A percentile compares a stretch with the other conserved stretches of the same genome.
Conservation (phyloP, 2,329 filamentous ascomycete species). For the Reticulascus tulasneorum region DNA sequence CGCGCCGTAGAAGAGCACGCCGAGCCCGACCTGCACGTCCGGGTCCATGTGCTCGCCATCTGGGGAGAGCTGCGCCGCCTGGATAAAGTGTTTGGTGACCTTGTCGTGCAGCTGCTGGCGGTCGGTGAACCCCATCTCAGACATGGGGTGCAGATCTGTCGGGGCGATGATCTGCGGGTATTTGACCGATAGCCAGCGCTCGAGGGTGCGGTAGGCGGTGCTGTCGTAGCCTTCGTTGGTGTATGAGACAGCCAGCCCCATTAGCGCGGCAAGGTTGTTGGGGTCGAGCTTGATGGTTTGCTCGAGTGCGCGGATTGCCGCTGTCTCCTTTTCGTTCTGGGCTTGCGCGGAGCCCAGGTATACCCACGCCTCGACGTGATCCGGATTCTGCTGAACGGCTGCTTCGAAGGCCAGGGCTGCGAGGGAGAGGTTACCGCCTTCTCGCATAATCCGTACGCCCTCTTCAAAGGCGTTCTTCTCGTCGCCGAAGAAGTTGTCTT, state of each 20-base stretch:
- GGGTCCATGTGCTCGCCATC: constrained; percentile 96
- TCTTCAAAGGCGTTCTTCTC: constrained; percentile 85
- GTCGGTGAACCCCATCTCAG: constrained; percentile 93
- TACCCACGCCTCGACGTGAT: constrained; percentile 90
- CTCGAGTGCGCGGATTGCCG: constrained; percentile 89
- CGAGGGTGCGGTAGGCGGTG: constrained; percentile 90
- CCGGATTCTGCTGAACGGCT: constrained; percentile 82
- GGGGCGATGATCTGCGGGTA: constrained; percentile 80
- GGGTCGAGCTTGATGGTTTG: constrained; percentile 85
- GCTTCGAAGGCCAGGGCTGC: constrained; percentile 95
- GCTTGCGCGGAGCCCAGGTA: constrained; percentile 88
- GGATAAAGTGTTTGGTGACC: constrained; percentile 86
- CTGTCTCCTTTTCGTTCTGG: constrained; percentile 97
- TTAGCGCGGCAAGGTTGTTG: constrained; percentile 81
- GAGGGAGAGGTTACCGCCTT: constrained; percentile 89
- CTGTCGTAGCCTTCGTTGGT: constrained; percentile 99
- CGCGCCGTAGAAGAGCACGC: constrained; percentile 94
- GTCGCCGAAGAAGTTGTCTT: constrained; percentile 84
- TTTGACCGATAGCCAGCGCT: constrained; percentile 94
- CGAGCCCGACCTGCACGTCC: constrained; percentile 94
- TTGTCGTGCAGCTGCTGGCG: constrained; percentile 84
- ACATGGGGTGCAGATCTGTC: constrained; percentile 65
- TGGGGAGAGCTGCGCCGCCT: constrained; percentile 86
- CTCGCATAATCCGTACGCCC: constrained; percentile 86
- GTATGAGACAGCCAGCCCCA: constrained; percentile 94